These are phyloP conservation scores for Omphalotus guepiniiformis DNA, from an alignment of 768 basidiomycete species.

Conservation along the genomic window DNA sequence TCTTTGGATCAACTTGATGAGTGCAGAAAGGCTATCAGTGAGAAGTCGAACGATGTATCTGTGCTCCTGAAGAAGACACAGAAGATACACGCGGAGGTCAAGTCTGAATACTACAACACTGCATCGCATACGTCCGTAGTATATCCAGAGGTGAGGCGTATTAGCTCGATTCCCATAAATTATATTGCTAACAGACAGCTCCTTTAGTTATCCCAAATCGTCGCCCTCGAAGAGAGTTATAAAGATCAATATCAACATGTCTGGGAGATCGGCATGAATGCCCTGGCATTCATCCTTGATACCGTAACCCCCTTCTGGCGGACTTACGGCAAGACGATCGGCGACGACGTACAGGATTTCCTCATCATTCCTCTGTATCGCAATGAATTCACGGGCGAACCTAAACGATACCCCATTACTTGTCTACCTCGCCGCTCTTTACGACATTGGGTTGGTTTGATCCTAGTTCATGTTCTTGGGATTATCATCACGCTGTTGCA, in stretches of 20 bases:
- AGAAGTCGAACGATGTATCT: slow-evolving; percentile 45
- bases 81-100: slow-evolving; percentile 48
- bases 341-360: slow-evolving; percentile 75
- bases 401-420: slow-evolving; percentile 59
- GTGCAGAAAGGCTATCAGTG: slow-evolving; percentile 39
- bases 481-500: slow-evolving; percentile 53
- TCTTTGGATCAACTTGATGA: slow-evolving; percentile 47
- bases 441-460: slow-evolving; percentile 64
- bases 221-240: slow-evolving; percentile 73
- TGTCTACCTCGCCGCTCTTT: slow-evolving; percentile 58
- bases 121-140: slow-evolving; percentile 66
- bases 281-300: slow-evolving; percentile 69
- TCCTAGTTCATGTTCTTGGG: slow-evolving; percentile 45
- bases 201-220: slow-evolving; percentile 60
- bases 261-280: slow-evolving; percentile 80
- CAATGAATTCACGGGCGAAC: slow-evolving; percentile 79
- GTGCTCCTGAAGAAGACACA: slow-evolving; percentile 51
- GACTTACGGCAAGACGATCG: slow-evolving; percentile 77
- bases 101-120: slow-evolving; percentile 61
- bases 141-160: slow-evolving; percentile 63
- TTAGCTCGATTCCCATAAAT: not conserved
- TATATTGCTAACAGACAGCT: slow-evolving; percentile 1
- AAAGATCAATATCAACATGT: slow-evolving; percentile 76
- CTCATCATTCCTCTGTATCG: slow-evolving; percentile 79
- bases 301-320: slow-evolving; percentile 79